phyloP scores from a whole-genome alignment of 2,329 filamentous ascomycete genomes.

The Hymenoscyphus scutula region DNA sequence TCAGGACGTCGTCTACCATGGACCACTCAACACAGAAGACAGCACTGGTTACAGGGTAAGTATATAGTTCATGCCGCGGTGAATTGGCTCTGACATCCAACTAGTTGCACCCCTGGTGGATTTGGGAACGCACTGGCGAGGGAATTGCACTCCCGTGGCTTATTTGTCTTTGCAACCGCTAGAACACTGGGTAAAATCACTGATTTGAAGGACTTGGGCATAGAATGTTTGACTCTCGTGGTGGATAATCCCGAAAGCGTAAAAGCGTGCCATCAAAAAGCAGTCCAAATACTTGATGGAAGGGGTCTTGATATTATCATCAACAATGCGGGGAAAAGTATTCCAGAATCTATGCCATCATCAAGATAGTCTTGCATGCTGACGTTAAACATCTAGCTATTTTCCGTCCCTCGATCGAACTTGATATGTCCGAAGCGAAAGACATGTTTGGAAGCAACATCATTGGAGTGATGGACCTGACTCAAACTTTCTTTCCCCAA shows the following conservation, averaged over 20 bases:
- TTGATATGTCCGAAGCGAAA: slow-evolving; percentile 26
- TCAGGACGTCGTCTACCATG: not conserved
- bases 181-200: slow-evolving; percentile 38
- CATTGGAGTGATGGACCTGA: slow-evolving; percentile 32
- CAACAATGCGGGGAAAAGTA: slow-evolving; percentile 42
- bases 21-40: not conserved
- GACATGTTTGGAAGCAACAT: slow-evolving; percentile 35
- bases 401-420: slow-evolving; percentile 27
- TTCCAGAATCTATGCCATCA: too few relatives aligned
- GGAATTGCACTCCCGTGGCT: slow-evolving; percentile 38
- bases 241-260: slow-evolving; percentile 38
- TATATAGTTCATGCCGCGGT: not conserved
- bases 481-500: slow-evolving; percentile 30
- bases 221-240: slow-evolving; percentile 37
- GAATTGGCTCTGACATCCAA: not conserved
- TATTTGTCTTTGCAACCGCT: slow-evolving; percentile 41
- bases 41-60: not conserved
- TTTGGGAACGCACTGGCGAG: slow-evolving; percentile 41
- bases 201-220: slow-evolving; percentile 29
- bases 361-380: not conserved
- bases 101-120: slow-evolving; percentile 30
- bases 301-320: slow-evolving; percentile 40
- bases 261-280: slow-evolving; percentile 32
- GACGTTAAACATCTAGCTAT: not conserved
- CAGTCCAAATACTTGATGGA: slow-evolving; percentile 36